A percentile compares a stretch with the other conserved stretches of the same genome.
phyloP scores from a whole-genome alignment of 2,329 filamentous ascomycete genomes.

The Metarhizium brunneum region DNA sequence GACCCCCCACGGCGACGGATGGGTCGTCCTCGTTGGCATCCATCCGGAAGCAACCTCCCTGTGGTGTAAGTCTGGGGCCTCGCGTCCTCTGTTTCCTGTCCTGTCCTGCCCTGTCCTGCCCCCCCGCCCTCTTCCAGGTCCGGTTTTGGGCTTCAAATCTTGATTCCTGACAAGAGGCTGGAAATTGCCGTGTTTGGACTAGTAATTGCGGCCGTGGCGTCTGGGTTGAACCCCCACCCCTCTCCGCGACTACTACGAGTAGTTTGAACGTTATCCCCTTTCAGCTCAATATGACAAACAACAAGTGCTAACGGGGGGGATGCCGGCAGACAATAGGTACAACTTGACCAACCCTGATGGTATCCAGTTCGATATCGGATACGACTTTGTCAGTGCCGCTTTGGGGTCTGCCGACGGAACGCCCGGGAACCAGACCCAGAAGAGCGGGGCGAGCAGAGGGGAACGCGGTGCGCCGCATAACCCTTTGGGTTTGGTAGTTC shows the following conservation, averaged over 20 bases:
- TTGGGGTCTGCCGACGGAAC: conserved; percentile 4
- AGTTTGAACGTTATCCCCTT: too few relatives aligned
- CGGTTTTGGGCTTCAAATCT: too few relatives aligned
- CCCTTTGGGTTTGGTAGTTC: background rate
- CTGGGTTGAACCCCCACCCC: too few relatives aligned
- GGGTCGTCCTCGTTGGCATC: conserved; percentile 15
- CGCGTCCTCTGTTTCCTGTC: too few relatives aligned
- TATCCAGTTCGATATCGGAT: conserved; percentile 12
- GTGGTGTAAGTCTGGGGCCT: conserved; percentile 14
- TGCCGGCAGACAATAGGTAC: conserved; percentile 4
- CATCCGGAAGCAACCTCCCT: conserved; percentile 15
- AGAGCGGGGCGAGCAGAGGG: conserved; percentile 1
- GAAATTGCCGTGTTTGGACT: too few relatives aligned
- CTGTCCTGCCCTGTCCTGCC: too few relatives aligned
- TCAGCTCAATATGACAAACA: too few relatives aligned
- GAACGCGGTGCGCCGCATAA: background rate
- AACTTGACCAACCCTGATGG: conserved; percentile 14
- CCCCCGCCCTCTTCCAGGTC: too few relatives aligned
- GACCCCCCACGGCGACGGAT: conserved; percentile 13
- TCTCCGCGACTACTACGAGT: too few relatives aligned
- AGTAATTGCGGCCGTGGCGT: too few relatives aligned
- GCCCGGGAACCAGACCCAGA: background rate
- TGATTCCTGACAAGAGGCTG: too few relatives aligned
- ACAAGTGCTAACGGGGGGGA: too few relatives aligned
- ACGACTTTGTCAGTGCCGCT: conserved; percentile 14